A percentile compares a stretch with the other conserved stretches of the same genome.
Evolutionary conservation across 176 grass and related monocot species (phyloP).

Genomic region (Avena eriantha): DNA sequence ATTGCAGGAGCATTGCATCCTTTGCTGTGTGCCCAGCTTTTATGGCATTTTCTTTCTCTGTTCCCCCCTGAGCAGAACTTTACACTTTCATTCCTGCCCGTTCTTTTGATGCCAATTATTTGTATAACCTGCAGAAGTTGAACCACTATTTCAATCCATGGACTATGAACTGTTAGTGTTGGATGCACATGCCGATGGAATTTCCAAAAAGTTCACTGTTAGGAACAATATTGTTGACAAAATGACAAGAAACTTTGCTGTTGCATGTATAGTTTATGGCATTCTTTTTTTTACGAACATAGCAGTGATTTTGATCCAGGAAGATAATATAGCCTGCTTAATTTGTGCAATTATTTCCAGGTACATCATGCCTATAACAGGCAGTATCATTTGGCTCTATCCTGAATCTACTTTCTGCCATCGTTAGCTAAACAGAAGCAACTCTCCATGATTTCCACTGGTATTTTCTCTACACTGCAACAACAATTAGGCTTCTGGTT

Average conservation of each 20-base stretch:
- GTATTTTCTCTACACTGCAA: conserved; percentile 34
- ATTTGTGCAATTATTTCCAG: conserved; percentile 17
- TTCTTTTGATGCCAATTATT: conserved; percentile 24
- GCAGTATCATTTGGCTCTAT: conserved; percentile 34
- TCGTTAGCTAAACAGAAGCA: conserved; percentile 30
- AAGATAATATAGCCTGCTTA: conserved; percentile 18
- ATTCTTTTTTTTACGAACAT: neutral
- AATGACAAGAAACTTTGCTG: neutral
- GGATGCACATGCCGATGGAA: conserved; percentile 3
- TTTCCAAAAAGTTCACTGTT: conserved; percentile 2
- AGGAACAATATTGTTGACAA: conserved; percentile 6
- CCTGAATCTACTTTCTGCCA: conserved; percentile 29
- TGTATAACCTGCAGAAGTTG: neutral
- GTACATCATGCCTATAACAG: conserved; percentile 25
- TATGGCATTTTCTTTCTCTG: conserved; percentile 25
- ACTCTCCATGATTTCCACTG: conserved; percentile 42
- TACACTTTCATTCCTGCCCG: neutral
- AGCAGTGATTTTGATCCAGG: no score
- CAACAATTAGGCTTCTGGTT: neutral
- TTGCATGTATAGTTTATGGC: neutral
- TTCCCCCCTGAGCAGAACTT: conserved; percentile 21
- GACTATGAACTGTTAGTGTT: neutral
- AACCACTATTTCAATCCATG: neutral
- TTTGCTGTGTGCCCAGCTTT: neutral
- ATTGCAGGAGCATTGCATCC: conserved; percentile 3